phyloP scores from a whole-genome alignment of 75 land plant species.

The Cryptomeria japonica region DNA sequence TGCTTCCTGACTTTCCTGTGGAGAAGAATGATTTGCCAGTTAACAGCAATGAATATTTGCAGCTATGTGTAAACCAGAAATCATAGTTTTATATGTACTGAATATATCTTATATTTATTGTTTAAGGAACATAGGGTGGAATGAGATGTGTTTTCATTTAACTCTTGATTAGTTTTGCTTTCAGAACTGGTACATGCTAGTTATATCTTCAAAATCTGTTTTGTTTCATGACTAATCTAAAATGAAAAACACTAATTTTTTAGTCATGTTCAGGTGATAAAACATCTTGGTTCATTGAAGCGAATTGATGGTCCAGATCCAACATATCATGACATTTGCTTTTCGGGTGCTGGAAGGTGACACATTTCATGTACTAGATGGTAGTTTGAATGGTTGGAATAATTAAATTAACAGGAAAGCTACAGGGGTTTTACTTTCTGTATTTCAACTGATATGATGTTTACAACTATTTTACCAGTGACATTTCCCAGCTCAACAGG shows the following conservation, averaged over 20 bases:
- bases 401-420: neutral
- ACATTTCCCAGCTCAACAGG: constrained; percentile 60
- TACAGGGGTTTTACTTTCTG: neutral
- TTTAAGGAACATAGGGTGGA: neutral
- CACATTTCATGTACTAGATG: neutral
- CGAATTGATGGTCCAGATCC: constrained; percentile 88
- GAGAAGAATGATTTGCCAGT: neutral
- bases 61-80: neutral
- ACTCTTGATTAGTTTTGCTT: neutral
- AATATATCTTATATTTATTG: neutral
- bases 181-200: neutral
- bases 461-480: constrained; percentile 37
- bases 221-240: neutral
- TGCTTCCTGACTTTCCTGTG: neutral
- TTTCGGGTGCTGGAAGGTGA: constrained; percentile 90
- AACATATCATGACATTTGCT: constrained; percentile 80
- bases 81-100: neutral
- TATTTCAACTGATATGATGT: constrained; percentile 4
- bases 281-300: constrained; percentile 45
- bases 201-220: neutral
- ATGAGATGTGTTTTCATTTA: neutral
- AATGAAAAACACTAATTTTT: neutral
- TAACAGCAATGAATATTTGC: neutral
- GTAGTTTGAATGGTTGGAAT: neutral
- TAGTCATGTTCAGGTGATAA: constrained; percentile 29